These are phyloP conservation scores for Colletotrichum godetiae DNA, from an alignment of 2,329 filamentous ascomycete genomes.

Conservation along the genomic window DNA sequence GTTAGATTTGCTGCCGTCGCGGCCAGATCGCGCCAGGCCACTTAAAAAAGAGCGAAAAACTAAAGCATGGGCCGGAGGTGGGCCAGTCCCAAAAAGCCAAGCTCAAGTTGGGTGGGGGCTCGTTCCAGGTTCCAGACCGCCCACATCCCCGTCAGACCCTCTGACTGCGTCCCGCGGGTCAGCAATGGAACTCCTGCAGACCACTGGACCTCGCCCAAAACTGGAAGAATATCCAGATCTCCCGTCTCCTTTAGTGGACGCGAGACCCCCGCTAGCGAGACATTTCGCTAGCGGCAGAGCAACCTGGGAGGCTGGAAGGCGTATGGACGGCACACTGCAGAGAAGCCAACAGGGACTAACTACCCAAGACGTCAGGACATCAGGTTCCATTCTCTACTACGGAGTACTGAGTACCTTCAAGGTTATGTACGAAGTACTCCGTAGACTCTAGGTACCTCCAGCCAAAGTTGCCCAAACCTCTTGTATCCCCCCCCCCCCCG, in stretches of 20 bases:
- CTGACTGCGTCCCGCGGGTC: not conserved
- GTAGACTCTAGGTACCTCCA: not conserved
- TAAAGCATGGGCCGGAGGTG: conserved; percentile 3
- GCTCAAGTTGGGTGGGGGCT: not conserved
- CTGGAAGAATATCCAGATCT: not conserved
- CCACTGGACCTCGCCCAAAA: not conserved
- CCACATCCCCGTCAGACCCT: conserved; percentile 24
- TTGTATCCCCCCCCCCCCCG: not conserved
- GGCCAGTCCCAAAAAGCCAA: not conserved
- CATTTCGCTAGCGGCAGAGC: conserved; percentile 13
- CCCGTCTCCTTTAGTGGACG: conserved; percentile 7
- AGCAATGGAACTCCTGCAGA: not conserved
- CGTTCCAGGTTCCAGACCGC: conserved; percentile 30
- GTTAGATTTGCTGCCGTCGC: not conserved
- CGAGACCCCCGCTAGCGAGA: conserved; percentile 25
- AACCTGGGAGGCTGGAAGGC: not conserved
- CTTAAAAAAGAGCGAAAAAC: not conserved
- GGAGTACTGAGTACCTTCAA: too few species aligned
- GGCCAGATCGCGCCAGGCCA: conserved; percentile 8
- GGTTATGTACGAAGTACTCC: too few species aligned
- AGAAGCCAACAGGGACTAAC: not conserved
- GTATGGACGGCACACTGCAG: conserved; percentile 8
- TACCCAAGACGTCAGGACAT: too few species aligned
- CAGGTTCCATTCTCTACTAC: too few species aligned
- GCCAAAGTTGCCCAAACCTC: not conserved